Evolutionary conservation across 2,329 filamentous ascomycete species (phyloP), one percentile per base, ranked within the genome.

Genomic region (Penicillium sp.): DNA sequence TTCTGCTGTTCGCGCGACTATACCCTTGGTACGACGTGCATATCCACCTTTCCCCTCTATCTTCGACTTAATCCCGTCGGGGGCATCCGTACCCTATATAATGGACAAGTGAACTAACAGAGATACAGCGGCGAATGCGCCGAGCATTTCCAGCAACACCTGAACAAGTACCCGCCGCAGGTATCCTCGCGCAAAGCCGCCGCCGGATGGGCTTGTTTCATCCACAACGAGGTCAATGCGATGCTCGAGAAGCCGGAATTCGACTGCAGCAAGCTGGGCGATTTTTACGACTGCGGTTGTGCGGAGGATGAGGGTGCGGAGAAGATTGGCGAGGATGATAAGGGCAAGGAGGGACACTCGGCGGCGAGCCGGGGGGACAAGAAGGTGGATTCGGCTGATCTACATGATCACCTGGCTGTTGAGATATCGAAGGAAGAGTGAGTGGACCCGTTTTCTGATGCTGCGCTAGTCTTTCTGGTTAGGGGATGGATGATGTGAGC

Each of bases 241-340:
- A 83, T 84, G 68, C 75, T 89, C 60, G 73, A 81, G 35, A 89
- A 89, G 71, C 79, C 82, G 5, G 72, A 84, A 22, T 89, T 88
- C 68, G 85, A 88, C 71, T 89, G 86, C 73, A 81, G 81, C 43
- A 84, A 88, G 39, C 85, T 89, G 58, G 86, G 86, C 2, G 85
- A 87, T 59, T 87, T 87, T 63, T 89, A 89, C 70, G 86, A 89
- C 68, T 89, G 86, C 67, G 86, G 86, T 35, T 88, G 86, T 71
- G 83, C 80, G 25, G 84, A 85, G 31, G 84, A 86, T 55, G 81
- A 82, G 51, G 75, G 78, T 38, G 74, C 69, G 17, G 69, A 58
- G 53, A 54, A 37, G 5, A 52, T 55, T 43, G 45, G 53, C 28
- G 51, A 57, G 45, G 55, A 61, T 4, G 42, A 45, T 34, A 61